phyloP scores from a whole-genome alignment of 805 yeast species.

The Metschnikowia baotianmanensis region DNA sequence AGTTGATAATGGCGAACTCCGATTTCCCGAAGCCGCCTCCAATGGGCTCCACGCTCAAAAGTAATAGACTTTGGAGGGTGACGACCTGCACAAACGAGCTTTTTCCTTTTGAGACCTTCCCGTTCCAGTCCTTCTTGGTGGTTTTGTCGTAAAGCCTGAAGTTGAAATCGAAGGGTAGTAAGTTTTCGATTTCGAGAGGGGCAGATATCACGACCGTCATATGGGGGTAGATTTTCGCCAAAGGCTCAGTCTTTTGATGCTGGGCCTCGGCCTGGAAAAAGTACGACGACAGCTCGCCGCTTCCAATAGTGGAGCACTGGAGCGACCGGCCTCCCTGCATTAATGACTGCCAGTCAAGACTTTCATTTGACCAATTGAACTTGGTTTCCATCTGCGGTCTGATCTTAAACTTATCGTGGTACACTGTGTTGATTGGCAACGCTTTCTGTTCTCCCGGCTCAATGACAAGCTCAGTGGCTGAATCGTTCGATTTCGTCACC shows the following conservation, averaged over 20 bases:
- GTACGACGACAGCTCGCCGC: constrained; percentile 45
- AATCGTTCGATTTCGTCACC: constrained; percentile 32
- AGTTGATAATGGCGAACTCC: constrained; percentile 72
- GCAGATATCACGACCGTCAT: constrained; percentile 75
- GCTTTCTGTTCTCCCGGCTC: constrained; percentile 59
- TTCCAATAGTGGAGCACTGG: constrained; percentile 51
- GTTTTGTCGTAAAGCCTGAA: constrained; percentile 78
- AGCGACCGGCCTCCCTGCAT: constrained; percentile 50
- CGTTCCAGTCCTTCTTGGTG: constrained; percentile 63
- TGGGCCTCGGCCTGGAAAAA: constrained; percentile 72
- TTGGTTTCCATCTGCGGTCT: constrained; percentile 58
- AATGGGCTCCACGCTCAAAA: constrained; percentile 67
- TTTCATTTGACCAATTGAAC: constrained; percentile 67
- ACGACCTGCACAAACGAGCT: constrained; percentile 79
- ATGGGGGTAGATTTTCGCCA: constrained; percentile 78
- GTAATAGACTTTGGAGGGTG: constrained; percentile 63
- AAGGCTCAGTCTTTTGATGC: constrained; percentile 63
- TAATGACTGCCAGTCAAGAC: constrained; percentile 64
- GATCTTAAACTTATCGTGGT: constrained; percentile 53
- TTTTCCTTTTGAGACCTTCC: constrained; percentile 59
- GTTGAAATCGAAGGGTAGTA: constrained; percentile 76
- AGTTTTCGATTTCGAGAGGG: constrained; percentile 81
- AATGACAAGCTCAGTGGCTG: constrained; percentile 34
- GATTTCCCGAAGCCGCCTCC: constrained; percentile 61
- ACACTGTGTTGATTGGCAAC: constrained; percentile 71